A percentile compares a stretch with the other conserved stretches of the same genome.
phyloP scores from a whole-genome alignment of 352 stramenopile species.

The Phytopythium aichiense region DNA sequence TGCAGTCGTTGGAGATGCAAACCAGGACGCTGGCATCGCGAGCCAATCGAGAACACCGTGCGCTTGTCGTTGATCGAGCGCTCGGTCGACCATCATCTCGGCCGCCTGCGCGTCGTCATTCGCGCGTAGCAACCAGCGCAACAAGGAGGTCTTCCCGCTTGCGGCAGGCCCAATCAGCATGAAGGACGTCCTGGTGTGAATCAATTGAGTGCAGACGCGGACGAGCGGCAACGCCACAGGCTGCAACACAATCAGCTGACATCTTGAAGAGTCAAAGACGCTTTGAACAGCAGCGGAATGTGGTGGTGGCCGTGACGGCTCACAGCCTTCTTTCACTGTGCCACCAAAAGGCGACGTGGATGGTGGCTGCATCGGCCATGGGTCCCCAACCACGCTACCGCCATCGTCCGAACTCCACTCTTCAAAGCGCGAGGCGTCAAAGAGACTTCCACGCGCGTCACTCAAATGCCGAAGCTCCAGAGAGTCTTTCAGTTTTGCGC shows the following conservation, averaged over 20 bases:
- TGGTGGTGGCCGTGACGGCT: not conserved
- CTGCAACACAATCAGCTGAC: conserved; percentile 34
- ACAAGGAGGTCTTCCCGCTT: conserved; percentile 44
- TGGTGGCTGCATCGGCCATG: not conserved
- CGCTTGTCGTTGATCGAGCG: conserved; percentile 33
- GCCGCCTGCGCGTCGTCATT: conserved; percentile 33
- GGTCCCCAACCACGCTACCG: not conserved
- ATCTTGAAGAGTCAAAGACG: conserved; percentile 20
- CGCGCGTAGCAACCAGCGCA: conserved; percentile 30
- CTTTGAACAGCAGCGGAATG: not conserved
- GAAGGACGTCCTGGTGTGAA: conserved; percentile 41
- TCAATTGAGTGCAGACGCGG: conserved; percentile 29
- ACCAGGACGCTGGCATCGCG: conserved; percentile 37
- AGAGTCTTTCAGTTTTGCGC: conserved; percentile 30
- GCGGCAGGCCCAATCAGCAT: conserved; percentile 38
- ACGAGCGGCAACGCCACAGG: conserved; percentile 19
- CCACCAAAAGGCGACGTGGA: not conserved
- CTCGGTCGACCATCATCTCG: conserved; percentile 43
- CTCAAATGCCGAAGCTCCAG: conserved; percentile 28
- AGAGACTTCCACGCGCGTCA: conserved; percentile 24
- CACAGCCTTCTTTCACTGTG: not conserved
- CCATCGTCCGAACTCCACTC: conserved; percentile 19
- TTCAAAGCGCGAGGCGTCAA: conserved; percentile 34
- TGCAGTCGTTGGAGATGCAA: conserved; percentile 10
- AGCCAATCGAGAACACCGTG: conserved; percentile 49